A percentile compares a stretch with the other conserved stretches of the same genome.
Evolutionary conservation across 345 rosid genomes (phyloP).

Genomic region (Diplotaxis tenuifolia): DNA sequence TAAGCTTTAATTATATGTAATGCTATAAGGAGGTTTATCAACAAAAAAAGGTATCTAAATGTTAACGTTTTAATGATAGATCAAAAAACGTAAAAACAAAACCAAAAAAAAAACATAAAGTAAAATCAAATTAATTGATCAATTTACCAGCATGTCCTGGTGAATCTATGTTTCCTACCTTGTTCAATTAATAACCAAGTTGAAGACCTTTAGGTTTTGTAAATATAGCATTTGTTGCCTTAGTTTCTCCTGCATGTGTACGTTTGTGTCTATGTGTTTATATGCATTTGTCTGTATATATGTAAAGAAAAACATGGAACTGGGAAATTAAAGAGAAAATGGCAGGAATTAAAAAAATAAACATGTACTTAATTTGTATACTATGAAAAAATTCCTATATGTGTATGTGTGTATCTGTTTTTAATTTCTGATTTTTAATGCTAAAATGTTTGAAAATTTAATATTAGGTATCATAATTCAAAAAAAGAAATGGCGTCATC

Average conservation of each 20-base stretch:
- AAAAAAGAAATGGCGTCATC: conserved; percentile 39
- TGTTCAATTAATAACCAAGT: neutral
- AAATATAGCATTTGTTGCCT: too few relatives aligned
- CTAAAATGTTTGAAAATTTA: neutral
- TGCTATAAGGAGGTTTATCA: neutral
- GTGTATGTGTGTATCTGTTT: neutral
- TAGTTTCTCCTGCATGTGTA: neutral
- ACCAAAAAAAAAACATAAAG: neutral
- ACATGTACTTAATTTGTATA: neutral
- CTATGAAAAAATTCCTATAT: neutral
- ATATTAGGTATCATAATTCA: conserved; percentile 11
- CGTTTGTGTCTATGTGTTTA: neutral
- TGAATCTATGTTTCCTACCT: neutral
- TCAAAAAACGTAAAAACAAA: neutral
- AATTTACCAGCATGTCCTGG: neutral
- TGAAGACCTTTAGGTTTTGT: conserved; percentile 6
- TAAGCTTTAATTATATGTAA: neutral
- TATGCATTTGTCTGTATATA: neutral
- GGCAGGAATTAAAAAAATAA: neutral
- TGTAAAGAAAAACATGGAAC: conserved; percentile 4
- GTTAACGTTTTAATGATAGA: neutral
- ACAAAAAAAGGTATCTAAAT: neutral
- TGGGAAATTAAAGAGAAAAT: neutral
- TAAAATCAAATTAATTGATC: neutral
- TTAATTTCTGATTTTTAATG: neutral